These are phyloP conservation scores for Casuarina cunninghamiana DNA, from an alignment of 306 rosid species.

Conservation along the genomic window DNA sequence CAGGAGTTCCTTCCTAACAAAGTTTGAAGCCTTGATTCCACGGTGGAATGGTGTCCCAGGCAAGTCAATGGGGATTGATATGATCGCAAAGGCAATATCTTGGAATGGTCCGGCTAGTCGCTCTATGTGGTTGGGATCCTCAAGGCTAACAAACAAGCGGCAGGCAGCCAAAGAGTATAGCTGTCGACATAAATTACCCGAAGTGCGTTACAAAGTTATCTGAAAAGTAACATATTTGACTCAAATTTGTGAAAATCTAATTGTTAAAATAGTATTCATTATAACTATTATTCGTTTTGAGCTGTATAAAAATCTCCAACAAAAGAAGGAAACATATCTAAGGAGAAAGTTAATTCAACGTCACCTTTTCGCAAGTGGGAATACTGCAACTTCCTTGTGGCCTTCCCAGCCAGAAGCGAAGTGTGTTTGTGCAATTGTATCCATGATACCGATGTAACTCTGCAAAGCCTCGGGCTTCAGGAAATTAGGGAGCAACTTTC, in stretches of 20 bases:
- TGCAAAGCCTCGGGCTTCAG: no score
- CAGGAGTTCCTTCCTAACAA: neutral
- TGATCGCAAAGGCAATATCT: slow-evolving; percentile 49
- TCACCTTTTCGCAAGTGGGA: slow-evolving; percentile 61
- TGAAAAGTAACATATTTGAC: neutral
- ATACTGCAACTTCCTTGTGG: slow-evolving; percentile 44
- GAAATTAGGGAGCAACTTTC: no score
- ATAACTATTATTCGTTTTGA: no score
- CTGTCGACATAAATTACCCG: slow-evolving; percentile 32
- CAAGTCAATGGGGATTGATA: slow-evolving; percentile 70
- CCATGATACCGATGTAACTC: no score
- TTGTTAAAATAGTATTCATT: no score
- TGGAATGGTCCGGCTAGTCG: slow-evolving; percentile 52
- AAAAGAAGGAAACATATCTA: no score
- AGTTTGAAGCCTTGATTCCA: slow-evolving; percentile 58
- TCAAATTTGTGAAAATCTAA: no score
- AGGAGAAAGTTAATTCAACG: no score
- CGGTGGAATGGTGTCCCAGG: slow-evolving; percentile 75
- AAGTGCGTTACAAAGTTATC: neutral
- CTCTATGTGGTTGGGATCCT: slow-evolving; percentile 47
- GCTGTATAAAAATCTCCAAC: neutral
- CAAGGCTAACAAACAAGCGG: slow-evolving; percentile 64
- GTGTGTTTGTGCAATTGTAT: slow-evolving; percentile 34
- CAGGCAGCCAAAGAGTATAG: slow-evolving; percentile 69
- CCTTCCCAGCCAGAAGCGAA: slow-evolving; percentile 65